phyloP scores from a whole-genome alignment of 2,329 filamentous ascomycete genomes.

The Nemania abortiva region DNA sequence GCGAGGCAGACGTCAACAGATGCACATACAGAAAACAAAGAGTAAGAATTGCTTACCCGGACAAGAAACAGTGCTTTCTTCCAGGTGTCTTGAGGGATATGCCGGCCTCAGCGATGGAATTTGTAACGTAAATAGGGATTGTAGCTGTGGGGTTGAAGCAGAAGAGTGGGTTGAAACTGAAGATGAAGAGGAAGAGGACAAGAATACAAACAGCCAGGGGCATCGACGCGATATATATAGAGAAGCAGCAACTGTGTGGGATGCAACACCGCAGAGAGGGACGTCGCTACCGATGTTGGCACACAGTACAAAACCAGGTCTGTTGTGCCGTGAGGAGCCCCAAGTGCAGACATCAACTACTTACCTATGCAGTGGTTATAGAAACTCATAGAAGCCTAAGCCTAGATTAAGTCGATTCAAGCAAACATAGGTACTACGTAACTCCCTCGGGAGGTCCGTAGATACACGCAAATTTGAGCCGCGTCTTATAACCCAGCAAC shows the following conservation, averaged over 20 bases:
- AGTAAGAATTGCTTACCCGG: background rate
- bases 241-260: background rate
- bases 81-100: background rate
- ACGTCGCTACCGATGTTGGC: background rate
- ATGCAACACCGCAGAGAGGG: too few species aligned
- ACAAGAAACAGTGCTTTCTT: background rate
- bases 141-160: background rate
- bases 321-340: too few species aligned
- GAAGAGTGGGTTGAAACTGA: background rate
- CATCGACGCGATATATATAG: background rate
- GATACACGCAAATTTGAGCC: too few species aligned
- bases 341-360: too few species aligned
- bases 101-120: background rate
- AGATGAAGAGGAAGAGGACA: background rate
- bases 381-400: too few species aligned
- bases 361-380: too few species aligned
- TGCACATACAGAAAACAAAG: background rate
- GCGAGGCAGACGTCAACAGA: background rate
- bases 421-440: too few species aligned
- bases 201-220: background rate
- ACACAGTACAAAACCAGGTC: too few species aligned
- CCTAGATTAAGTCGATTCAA: too few species aligned
- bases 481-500: too few species aligned
- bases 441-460: too few species aligned
- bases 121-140: background rate